Evolutionary conservation across 2,329 filamentous ascomycete genomes (phyloP), one percentile per base, ranked within the genome.

Genomic region (Xylariaceae sp.): DNA sequence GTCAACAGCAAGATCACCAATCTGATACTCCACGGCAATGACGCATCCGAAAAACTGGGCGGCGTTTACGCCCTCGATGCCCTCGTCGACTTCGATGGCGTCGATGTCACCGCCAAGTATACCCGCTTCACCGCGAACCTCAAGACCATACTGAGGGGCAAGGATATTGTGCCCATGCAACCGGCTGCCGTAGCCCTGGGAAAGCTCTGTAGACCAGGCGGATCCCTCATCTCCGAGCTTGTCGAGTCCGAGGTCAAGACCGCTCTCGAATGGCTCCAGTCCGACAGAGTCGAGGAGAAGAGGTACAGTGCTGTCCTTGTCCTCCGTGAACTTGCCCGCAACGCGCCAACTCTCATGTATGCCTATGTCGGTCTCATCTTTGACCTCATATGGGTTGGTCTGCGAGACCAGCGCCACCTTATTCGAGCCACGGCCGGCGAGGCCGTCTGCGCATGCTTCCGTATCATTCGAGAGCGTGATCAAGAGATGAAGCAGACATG

Each of bases 241-340:
- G 95, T 99, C 55, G 95, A 99, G 71, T 94, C 92, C 52, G 94
- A 99, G 75, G 93, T 98, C 60, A 96, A 97, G 74, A 95, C 92
- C 16, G 93, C 96, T 2, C 82, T 99, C 51, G 95, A 99, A 77
- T 98, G 93, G 91, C 85, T 99, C 55, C 94, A 98, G 72, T 93
- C 93, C 45, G 96, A 98, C 72, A 86, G 94, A 64, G 88, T 96
- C 67, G 95, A 99, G 77, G 94, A 94, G 71, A 85, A 94, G 66
- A 86, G 95, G 67, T 97, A 98, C 72, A 94, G 93, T 56, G 93
- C 95, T 16, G 94, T 96, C 6, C 83, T 99, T 21, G 88, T 96
- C 28, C 84, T 99, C 52, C 87, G 93, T 56, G 95, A 99, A 73
- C 82, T 99, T 56, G 92, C 93, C 6, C 87, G 91, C 67, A 96